These are phyloP conservation scores for Auxenochlorella pyrenoidosa DNA, from an alignment of 139 green algal species.

Conservation along the genomic window DNA sequence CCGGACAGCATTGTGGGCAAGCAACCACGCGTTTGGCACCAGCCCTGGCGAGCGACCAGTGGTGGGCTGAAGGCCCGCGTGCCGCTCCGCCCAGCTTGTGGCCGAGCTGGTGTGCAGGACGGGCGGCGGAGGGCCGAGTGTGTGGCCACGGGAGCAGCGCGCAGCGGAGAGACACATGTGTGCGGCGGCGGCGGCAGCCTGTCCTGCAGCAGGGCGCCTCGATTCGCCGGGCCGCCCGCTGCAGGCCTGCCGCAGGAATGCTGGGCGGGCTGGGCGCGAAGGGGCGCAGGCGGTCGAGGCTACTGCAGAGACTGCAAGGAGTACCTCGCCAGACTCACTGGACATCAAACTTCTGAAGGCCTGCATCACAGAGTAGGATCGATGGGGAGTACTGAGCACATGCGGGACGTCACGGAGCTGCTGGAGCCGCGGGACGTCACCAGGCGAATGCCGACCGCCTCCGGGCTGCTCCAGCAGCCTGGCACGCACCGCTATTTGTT, in stretches of 20 bases:
- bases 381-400: neutral
- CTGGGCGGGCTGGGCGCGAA: neutral
- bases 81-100: too few relatives aligned
- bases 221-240: neutral
- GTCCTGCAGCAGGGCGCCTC: neutral
- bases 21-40: too few relatives aligned
- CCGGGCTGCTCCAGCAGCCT: neutral
- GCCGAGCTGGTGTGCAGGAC: neutral
- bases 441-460: neutral
- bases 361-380: neutral
- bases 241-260: neutral
- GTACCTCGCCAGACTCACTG: slow-evolving; percentile 25
- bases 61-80: too few relatives aligned
- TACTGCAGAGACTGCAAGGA: neutral
- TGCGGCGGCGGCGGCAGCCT: neutral
- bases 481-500: slow-evolving; percentile 6
- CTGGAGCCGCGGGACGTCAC: neutral
- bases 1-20: neutral
- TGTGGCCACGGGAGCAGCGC: neutral
- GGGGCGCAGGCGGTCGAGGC: neutral
- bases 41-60: too few relatives aligned
- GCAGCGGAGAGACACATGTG: neutral
- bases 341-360: slow-evolving; percentile 40
- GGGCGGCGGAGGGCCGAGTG: too few relatives aligned
- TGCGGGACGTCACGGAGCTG: neutral